These are phyloP conservation scores for Mycena maculata DNA, from an alignment of 768 basidiomycete genomes.

Conservation along the genomic window DNA sequence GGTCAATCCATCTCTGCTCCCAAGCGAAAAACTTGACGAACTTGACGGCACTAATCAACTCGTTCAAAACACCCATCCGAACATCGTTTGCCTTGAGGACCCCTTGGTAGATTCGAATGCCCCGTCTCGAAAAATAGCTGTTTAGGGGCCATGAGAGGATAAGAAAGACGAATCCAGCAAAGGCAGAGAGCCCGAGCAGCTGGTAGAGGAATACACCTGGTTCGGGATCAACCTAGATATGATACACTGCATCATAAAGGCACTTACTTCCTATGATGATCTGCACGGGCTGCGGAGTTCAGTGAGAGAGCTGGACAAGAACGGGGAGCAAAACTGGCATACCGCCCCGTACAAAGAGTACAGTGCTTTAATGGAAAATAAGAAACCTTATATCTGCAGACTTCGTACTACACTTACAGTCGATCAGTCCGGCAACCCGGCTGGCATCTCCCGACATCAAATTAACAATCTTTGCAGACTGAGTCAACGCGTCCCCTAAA, in stretches of 20 bases:
- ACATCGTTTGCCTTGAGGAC: constrained; percentile 73
- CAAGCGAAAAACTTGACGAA: constrained; percentile 89
- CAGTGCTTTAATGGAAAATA: too few relatives aligned
- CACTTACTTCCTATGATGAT: not conserved
- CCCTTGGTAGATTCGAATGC: constrained; percentile 70
- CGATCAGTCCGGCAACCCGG: constrained; percentile 43
- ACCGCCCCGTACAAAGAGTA: too few relatives aligned
- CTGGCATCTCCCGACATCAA: constrained; percentile 86
- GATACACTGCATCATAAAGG: not conserved
- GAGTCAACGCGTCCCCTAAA: too few relatives aligned
- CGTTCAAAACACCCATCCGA: constrained; percentile 82
- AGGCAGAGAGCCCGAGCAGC: constrained; percentile 67
- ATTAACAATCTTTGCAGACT: constrained; percentile 90
- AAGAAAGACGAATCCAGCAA: constrained; percentile 78
- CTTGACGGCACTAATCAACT: constrained; percentile 64
- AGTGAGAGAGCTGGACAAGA: too few relatives aligned
- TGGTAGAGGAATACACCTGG: not conserved
- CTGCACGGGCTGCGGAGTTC: too few relatives aligned
- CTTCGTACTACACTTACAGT: not conserved
- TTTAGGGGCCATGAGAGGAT: constrained; percentile 77
- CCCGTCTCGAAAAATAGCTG: constrained; percentile 67
- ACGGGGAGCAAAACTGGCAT: too few relatives aligned
- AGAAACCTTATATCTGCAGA: not conserved
- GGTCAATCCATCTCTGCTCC: constrained; percentile 79
- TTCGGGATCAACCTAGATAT: too few relatives aligned